Base-by-base conservation (phyloP, 345 rosid genomes). In the Aquilaria sinensis region DNA sequence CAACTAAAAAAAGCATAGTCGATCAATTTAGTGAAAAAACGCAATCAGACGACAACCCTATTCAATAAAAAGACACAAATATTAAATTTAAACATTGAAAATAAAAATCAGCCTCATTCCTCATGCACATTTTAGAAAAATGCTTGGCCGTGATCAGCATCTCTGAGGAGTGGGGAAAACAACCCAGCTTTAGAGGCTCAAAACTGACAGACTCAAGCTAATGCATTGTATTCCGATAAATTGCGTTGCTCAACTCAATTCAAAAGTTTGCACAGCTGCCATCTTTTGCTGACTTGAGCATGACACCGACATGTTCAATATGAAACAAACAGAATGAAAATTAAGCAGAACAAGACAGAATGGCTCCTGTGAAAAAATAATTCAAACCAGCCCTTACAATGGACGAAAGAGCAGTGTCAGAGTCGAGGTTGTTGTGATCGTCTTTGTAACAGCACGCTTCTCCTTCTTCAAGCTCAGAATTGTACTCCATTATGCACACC, bases 381-480 rank as follows among this genome's bases (percentile, higher is more conserved):
- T 60, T 62, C 57, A 59, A 64, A 59, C 32, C 61, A 77, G 70
- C 61, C 58, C 97, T 83, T 80, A 90, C 97, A 73, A 87, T 76
- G 85, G 87, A 87, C 58, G 92, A 83, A 70, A 87, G 76, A 73
- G 72, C 78, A 73, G 71, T 72, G 63, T 83, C 90, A 61, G 78
- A 82, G 80, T 87, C 88, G 68, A 79, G 63, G 71, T 75, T 54
- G 66, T 53, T 61, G 34, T 62, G 73, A 63, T 67, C 79, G 62
- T 58, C 72, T 53, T 58, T 37, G 70, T 72, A 66, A 79, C 56
- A 70, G 59, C 62, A 61, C 67, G 88, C 76, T 69, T 90, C 90
- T 57, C 92, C 96, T 82, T 89, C 94, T 78, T 87, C 92, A 64
- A 84, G 81, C 68, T 82, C 88, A 54, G 68, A 81, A 76, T 53